phyloP scores from a whole-genome alignment of 2,329 filamentous ascomycete genomes.

The Aaosphaeria arxii region DNA sequence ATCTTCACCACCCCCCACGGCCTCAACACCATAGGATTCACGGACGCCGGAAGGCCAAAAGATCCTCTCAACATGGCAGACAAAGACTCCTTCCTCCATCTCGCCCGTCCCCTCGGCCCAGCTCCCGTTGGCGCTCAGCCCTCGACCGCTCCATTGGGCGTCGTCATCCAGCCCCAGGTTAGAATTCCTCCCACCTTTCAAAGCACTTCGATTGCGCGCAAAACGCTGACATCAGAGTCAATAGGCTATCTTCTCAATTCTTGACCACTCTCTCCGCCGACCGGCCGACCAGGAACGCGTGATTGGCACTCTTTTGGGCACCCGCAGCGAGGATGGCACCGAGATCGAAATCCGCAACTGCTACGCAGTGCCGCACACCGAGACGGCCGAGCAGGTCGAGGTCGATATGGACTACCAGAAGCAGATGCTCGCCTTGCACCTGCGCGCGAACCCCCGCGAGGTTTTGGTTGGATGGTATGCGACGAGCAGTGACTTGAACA shows the following conservation, averaged over 20 bases:
- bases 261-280: constrained; percentile 90
- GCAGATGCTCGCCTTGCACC: constrained; percentile 93
- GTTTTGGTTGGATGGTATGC: constrained; percentile 98
- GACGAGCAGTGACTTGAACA: constrained; percentile 94
- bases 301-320: constrained; percentile 91
- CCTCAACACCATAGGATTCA: constrained; percentile 7
- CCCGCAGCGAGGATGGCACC: constrained; percentile 91
- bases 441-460: constrained; percentile 92
- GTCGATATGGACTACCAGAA: constrained; percentile 99
- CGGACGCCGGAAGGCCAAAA: not conserved
- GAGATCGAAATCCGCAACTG: constrained; percentile 94
- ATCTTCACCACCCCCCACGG: constrained; percentile 11
- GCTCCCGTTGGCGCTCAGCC: constrained; percentile 74
- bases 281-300: constrained; percentile 92
- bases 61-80: constrained; percentile 69
- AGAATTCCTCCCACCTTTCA: not conserved
- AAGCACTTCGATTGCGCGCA: not conserved
- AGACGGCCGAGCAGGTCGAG: constrained; percentile 97
- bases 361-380: constrained; percentile 97
- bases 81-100: constrained; percentile 86
- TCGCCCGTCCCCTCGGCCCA: constrained; percentile 86
- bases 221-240: not conserved
- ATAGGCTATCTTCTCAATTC: constrained; percentile 63
- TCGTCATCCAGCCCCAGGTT: constrained; percentile 94
- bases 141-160: constrained; percentile 85